phyloP scores from a whole-genome alignment of 371 early-diverging fungal species.

The Rhizopus sp. region DNA sequence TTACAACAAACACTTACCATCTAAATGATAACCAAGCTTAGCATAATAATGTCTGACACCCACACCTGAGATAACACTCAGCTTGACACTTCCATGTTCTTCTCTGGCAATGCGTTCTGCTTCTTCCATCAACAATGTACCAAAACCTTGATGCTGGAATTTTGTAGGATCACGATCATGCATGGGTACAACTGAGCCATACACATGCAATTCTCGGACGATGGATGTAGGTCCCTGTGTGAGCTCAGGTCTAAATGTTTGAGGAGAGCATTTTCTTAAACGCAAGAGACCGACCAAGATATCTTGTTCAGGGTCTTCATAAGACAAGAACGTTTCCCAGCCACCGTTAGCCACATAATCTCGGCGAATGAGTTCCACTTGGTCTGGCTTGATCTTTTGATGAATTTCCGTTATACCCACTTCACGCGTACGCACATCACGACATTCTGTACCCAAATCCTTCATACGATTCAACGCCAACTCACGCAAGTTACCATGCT shows the following conservation, averaged over 20 bases:
- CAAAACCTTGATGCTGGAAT: slow-evolving; percentile 99
- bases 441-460: slow-evolving; percentile 96
- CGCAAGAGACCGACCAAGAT: slow-evolving; percentile 98
- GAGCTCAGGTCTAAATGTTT: slow-evolving; percentile 95
- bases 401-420: slow-evolving; percentile 99
- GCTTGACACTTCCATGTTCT: slow-evolving; percentile 96
- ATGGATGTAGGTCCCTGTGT: slow-evolving; percentile 85
- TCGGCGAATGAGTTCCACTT: slow-evolving; percentile 97
- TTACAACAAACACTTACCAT: slow-evolving; percentile 61
- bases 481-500: slow-evolving; percentile 99
- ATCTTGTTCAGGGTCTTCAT: slow-evolving; percentile 99
- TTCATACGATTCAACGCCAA: slow-evolving; percentile 97
- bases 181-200: slow-evolving; percentile 98
- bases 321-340: slow-evolving; percentile 99
- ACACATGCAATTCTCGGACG: slow-evolving; percentile 99
- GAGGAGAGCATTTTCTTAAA: slow-evolving; percentile 93
- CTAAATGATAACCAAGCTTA: slow-evolving; percentile 97
- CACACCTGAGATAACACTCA: slow-evolving; percentile 98
- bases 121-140: slow-evolving; percentile 98
- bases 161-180: slow-evolving; percentile 95
- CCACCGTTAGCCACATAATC: slow-evolving; percentile 99
- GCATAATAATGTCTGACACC: slow-evolving; percentile 99
- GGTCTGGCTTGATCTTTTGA: slow-evolving; percentile 91
- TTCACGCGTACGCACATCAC: slow-evolving; percentile 99
- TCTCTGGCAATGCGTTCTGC: slow-evolving; percentile 99